phyloP scores from a whole-genome alignment of 2,329 filamentous ascomycete species.

The Zymoseptoria crescenta region DNA sequence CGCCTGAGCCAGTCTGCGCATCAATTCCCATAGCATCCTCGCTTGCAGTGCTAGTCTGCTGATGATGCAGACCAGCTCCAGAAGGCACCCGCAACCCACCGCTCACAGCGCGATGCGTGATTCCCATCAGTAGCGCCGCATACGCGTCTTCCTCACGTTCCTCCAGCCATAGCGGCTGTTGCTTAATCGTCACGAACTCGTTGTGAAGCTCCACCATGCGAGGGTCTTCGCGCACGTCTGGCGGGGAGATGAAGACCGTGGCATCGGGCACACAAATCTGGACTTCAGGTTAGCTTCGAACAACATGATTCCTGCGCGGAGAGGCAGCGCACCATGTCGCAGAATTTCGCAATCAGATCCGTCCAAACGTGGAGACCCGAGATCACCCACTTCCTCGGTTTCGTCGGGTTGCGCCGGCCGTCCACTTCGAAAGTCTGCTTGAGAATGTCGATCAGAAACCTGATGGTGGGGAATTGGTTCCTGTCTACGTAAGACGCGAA shows the following conservation, averaged over 20 bases:
- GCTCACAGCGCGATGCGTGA: background rate
- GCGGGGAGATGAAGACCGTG: background rate
- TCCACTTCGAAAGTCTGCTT: background rate
- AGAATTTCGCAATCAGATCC: background rate
- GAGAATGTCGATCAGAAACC: background rate
- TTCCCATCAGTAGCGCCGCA: background rate
- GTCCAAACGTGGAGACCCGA: background rate
- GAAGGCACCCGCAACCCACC: background rate
- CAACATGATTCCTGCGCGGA: rapidly evolving
- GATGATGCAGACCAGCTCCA: background rate
- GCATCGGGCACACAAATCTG: background rate
- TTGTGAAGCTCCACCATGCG: background rate
- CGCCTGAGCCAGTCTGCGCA: background rate
- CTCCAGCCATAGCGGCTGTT: background rate
- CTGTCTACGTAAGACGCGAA: background rate
- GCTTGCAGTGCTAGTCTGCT: background rate
- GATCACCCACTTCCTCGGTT: background rate
- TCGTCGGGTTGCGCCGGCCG: background rate
- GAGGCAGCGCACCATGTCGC: background rate
- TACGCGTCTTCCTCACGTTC: background rate
- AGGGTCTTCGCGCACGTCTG: background rate
- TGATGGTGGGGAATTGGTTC: background rate
- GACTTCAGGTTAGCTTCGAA: background rate
- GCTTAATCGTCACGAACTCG: background rate
- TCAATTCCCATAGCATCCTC: background rate